Conservation (phyloP, 441 rosid genomes). For the Brassica hybrid region DNA sequence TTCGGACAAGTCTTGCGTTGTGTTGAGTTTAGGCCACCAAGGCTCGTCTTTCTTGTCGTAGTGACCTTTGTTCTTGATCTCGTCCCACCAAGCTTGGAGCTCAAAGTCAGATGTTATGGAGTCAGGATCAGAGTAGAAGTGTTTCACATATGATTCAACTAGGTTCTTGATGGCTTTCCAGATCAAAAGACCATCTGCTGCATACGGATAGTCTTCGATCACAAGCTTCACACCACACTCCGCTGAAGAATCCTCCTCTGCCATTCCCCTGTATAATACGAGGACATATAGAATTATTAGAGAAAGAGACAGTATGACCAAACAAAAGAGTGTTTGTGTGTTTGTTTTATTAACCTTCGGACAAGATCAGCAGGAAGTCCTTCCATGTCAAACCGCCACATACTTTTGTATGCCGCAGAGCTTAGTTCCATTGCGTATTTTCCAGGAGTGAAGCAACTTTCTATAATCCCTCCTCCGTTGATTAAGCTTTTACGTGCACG, state of each 20-base stretch:
- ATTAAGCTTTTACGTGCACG: conserved; percentile 88
- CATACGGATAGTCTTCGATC: conserved; percentile 93
- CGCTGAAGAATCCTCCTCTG: conserved; percentile 78
- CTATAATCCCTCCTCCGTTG: conserved; percentile 92
- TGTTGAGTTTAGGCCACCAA: conserved; percentile 89
- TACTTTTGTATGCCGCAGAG: conserved; percentile 79
- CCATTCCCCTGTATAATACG: conserved; percentile 86
- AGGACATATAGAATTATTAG: conserved; percentile 12
- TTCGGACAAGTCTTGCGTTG: conserved; percentile 68
- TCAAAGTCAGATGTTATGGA: conserved; percentile 71
- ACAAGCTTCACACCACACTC: conserved; percentile 77
- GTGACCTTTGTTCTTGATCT: conserved; percentile 91
- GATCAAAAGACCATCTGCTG: conserved; percentile 86
- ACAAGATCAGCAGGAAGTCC: conserved; percentile 95
- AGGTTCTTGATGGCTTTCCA: conserved; percentile 85
- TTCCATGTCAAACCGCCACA: conserved; percentile 92
- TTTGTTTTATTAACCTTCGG: conserved; percentile 54
- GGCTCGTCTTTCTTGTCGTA: conserved; percentile 81
- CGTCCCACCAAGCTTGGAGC: conserved; percentile 94
- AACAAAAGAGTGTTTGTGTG: not conserved
- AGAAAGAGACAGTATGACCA: conserved; percentile 8
- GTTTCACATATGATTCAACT: conserved; percentile 74
- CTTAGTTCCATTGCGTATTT: conserved; percentile 88
- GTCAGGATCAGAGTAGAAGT: conserved; percentile 69
- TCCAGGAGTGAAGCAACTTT: conserved; percentile 86